Conservation (phyloP, 2,329 filamentous ascomycete species). For the Fusarium sp. region DNA sequence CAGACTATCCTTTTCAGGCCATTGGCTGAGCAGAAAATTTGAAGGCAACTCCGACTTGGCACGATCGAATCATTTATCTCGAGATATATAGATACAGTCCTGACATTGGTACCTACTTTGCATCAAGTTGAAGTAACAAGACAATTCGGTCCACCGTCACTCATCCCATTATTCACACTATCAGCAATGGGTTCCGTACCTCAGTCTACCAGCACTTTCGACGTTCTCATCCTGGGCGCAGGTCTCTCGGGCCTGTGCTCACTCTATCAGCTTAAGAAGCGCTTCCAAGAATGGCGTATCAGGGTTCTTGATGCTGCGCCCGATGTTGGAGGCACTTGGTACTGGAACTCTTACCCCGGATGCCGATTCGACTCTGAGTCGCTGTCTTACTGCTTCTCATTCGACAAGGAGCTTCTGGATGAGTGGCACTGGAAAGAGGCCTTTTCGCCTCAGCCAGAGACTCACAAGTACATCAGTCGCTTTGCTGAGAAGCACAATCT, state of each 20-base stretch:
- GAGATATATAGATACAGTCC: neutral
- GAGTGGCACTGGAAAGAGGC: conserved; percentile 35
- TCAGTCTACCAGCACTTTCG: conserved; percentile 4
- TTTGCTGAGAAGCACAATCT: conserved; percentile 52
- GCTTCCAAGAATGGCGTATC: conserved; percentile 31
- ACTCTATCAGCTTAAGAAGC: conserved; percentile 51
- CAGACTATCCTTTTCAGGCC: neutral
- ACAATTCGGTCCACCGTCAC: fast-evolving
- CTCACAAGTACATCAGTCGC: conserved; percentile 53
- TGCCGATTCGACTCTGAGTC: conserved; percentile 50
- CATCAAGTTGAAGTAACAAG: too few relatives aligned
- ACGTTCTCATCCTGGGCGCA: conserved; percentile 34
- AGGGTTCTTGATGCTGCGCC: conserved; percentile 30
- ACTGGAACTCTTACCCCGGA: conserved; percentile 40
- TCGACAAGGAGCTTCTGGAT: conserved; percentile 29
- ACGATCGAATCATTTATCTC: neutral
- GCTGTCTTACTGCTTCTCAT: conserved; percentile 50
- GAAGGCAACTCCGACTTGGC: neutral
- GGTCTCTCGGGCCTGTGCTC: conserved; percentile 52
- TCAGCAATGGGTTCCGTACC: conserved; percentile 30
- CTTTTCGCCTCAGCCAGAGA: conserved; percentile 54
- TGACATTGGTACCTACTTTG: neutral
- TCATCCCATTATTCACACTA: neutral
- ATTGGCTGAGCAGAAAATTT: neutral
- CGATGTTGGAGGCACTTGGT: conserved; percentile 40